phyloP scores from a whole-genome alignment of 2,329 filamentous ascomycete species.

The Aspergillus sp. region DNA sequence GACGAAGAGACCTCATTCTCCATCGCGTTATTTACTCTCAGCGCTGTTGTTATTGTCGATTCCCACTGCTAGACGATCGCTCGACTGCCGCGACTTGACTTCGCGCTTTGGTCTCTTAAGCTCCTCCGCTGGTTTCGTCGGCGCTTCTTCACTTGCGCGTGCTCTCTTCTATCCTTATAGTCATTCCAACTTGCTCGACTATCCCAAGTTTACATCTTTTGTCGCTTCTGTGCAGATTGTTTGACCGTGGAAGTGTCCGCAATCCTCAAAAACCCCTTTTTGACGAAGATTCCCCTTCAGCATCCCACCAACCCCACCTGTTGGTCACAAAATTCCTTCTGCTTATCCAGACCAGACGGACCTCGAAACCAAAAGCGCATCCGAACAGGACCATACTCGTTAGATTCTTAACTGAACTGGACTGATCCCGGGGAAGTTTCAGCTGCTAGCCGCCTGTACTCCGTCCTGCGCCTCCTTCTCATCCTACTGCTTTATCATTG shows the following conservation, averaged over 20 bases:
- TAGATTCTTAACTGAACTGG: background rate
- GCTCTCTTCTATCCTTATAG: conserved; percentile 1
- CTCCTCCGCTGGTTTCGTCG: conserved; percentile 3
- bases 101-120: background rate
- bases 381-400: background rate
- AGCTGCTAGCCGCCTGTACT: background rate
- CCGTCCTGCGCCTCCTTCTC: background rate
- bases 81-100: background rate
- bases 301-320: conserved; percentile 14
- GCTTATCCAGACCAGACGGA: background rate
- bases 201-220: too few relatives aligned
- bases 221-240: background rate
- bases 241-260: background rate
- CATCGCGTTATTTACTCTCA: too few relatives aligned
- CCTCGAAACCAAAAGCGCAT: background rate
- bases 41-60: background rate
- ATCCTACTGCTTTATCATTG: background rate
- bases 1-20: too few relatives aligned
- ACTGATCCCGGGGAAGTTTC: background rate
- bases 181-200: background rate
- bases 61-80: background rate
- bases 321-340: conserved; percentile 11
- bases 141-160: conserved; percentile 4
- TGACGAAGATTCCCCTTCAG: conserved; percentile 1
- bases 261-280: background rate